phyloP scores from a whole-genome alignment of 169 alveolate species.

The Cystoisospora suis region DNA sequence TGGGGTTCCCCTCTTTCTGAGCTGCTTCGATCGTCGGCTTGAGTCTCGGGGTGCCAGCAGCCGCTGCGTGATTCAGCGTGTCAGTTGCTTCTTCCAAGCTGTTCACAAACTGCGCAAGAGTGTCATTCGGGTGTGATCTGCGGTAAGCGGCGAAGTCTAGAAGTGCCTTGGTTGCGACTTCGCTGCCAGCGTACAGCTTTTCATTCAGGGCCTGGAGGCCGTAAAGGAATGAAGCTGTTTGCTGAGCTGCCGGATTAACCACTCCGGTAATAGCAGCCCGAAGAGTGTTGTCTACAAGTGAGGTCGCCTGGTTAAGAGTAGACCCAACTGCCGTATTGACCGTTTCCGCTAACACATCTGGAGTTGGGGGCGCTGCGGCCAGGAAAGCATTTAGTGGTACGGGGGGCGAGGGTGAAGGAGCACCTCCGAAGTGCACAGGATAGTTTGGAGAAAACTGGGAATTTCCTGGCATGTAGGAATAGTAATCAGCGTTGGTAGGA shows the following conservation, averaged over 20 bases:
- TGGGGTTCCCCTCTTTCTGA: background rate
- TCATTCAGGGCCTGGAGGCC: conserved; percentile 30
- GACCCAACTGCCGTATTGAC: background rate
- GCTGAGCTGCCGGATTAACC: background rate
- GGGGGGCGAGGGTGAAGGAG: too few relatives aligned
- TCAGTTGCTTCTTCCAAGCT: conserved; percentile 16
- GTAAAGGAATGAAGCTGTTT: background rate
- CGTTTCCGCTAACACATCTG: background rate
- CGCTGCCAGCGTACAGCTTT: background rate
- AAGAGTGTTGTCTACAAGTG: background rate
- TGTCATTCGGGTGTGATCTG: background rate
- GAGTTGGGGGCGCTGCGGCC: background rate
- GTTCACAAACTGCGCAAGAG: conserved; percentile 13
- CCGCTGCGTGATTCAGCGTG: conserved; percentile 19
- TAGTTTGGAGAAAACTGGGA: too few relatives aligned
- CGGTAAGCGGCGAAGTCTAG: conserved; percentile 31
- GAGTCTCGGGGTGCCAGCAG: conserved; percentile 9
- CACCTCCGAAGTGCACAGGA: too few relatives aligned
- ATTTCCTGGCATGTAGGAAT: too few relatives aligned
- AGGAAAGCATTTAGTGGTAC: background rate
- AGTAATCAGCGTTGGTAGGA: too few relatives aligned
- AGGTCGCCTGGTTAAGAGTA: background rate
- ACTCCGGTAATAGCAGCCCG: background rate
- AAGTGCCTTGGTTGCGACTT: conserved; percentile 6
- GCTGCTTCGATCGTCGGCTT: background rate